A percentile compares a stretch with the other conserved stretches of the same genome.
Conservation (phyloP, 2,329 filamentous ascomycete genomes). For the Graphilbum fragrans region DNA sequence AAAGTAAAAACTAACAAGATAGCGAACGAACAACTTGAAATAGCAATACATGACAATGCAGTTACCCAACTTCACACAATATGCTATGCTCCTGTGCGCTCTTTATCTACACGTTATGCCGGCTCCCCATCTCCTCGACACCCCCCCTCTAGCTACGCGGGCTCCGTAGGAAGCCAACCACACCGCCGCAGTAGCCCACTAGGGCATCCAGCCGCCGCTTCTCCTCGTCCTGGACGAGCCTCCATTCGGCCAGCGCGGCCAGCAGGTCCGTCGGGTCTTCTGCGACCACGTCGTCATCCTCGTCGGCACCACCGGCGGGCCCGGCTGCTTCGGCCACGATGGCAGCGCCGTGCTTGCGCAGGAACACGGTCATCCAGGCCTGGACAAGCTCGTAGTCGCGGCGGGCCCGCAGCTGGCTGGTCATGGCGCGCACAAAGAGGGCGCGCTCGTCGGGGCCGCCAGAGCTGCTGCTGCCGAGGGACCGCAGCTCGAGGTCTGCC, state of each 20-base stretch:
- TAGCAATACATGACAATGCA: too few species aligned
- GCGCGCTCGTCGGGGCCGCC: conserved; percentile 52
- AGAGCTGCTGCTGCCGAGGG: conserved; percentile 31
- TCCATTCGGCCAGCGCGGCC: conserved; percentile 54
- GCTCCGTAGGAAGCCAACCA: conserved; percentile 67
- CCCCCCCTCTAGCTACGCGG: conserved; percentile 31
- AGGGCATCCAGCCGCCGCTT: conserved; percentile 58
- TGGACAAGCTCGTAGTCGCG: conserved; percentile 89
- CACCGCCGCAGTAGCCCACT: conserved; percentile 79
- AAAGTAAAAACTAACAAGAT: too few species aligned
- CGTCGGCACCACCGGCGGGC: not conserved
- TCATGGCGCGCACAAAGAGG: conserved; percentile 72
- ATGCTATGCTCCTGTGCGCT: not conserved
- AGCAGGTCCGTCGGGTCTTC: conserved; percentile 29
- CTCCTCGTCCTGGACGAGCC: conserved; percentile 59
- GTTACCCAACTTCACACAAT: too few species aligned
- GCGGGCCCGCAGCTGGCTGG: conserved; percentile 51
- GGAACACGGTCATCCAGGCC: conserved; percentile 93
- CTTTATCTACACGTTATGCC: not conserved
- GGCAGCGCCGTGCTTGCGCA: conserved; percentile 53
- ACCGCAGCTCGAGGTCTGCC: conserved; percentile 83
- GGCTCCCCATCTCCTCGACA: too few species aligned
- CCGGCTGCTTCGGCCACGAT: not conserved
- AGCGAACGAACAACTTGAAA: too few species aligned
- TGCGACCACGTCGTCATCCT: conserved; percentile 15